Evolutionary conservation across 495 filamentous ascomycete genomes (phyloP).

Genomic region (Pyrenula aspistea): DNA sequence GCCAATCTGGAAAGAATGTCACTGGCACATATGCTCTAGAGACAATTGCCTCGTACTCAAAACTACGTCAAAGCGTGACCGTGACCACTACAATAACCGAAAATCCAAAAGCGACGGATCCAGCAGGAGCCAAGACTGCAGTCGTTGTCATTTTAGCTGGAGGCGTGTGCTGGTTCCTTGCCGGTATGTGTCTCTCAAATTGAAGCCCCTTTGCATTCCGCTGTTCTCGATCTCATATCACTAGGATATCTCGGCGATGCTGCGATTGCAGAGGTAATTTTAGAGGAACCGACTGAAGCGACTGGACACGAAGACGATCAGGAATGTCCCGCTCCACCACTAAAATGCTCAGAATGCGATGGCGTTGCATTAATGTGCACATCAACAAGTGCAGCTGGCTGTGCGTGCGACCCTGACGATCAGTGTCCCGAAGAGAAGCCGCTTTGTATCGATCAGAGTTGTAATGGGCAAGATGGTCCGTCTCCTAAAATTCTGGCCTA

Average conservation of each 20-base stretch:
- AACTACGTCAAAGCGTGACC: not conserved
- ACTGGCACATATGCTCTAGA: not conserved
- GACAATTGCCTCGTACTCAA: not conserved
- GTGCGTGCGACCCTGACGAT: not conserved
- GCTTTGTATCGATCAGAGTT: not conserved
- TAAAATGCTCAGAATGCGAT: not conserved
- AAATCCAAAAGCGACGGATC: not conserved
- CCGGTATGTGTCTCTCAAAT: too few species aligned
- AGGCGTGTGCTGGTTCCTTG: not conserved
- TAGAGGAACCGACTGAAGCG: not conserved
- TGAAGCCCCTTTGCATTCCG: too few species aligned
- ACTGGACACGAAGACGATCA: not conserved
- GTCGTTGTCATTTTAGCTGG: not conserved
- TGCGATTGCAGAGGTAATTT: not conserved
- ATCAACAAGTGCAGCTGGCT: not conserved
- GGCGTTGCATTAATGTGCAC: not conserved
- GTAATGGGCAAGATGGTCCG: too few species aligned
- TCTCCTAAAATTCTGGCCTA: too few species aligned
- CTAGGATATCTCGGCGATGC: not conserved
- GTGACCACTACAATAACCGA: not conserved
- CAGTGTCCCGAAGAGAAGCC: not conserved
- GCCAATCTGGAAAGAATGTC: not conserved
- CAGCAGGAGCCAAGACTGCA: not conserved
- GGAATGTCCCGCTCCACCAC: not conserved
- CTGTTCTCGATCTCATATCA: too few species aligned